Base-by-base conservation (phyloP, 192 early-diverging fungal genomes). In the Backusella circina region DNA sequence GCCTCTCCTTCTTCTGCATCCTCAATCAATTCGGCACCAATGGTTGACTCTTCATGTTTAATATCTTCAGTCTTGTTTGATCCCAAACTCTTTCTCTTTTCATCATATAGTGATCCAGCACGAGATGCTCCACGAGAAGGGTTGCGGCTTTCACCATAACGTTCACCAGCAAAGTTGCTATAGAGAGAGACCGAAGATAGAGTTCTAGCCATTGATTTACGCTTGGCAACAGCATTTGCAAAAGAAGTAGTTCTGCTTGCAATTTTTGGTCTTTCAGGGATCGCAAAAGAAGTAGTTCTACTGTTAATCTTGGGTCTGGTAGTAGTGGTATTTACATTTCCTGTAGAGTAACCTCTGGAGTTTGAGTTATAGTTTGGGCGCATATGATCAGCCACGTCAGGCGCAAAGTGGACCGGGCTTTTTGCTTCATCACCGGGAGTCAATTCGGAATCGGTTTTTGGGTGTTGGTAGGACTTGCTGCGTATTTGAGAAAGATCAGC, bases 81-180 rank as follows among this genome's bases (percentile, higher is more conserved):
- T 21, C 15, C n/a, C 13, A 51, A 35, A 71, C 70, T 71, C 44
- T 51, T 71, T 71, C 50, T 71, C 41, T 65, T 71, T 33, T 77
- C 67, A 1, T 57, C 68, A 61, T 61, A 61, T 28, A 28, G 21
- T 61, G 54, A 61, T 61, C 23, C 54, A 61, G 12, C 23, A 61
- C 54, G 54, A 61, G 54, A 61, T 28, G 54, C 8, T 16, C 9
- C 15, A 15, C 31, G 47, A 57, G 50, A 28, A 16, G 9, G n/a
- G 7, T 10, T 41, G 21, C 70, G 50, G 16, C 21, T 26, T 15
- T 9, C 44, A 64, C 64, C 72, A 28, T 66, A 71, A 33, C 38
- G 44, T 65, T 80, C 79, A 57, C 79, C 79, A 44, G 79, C 79
- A 72, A 80, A 80, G 21, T 80, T 69, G 32, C 70, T 76, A 26